Conservation (phyloP, 306 rosid species). For the Comarum palustre region DNA sequence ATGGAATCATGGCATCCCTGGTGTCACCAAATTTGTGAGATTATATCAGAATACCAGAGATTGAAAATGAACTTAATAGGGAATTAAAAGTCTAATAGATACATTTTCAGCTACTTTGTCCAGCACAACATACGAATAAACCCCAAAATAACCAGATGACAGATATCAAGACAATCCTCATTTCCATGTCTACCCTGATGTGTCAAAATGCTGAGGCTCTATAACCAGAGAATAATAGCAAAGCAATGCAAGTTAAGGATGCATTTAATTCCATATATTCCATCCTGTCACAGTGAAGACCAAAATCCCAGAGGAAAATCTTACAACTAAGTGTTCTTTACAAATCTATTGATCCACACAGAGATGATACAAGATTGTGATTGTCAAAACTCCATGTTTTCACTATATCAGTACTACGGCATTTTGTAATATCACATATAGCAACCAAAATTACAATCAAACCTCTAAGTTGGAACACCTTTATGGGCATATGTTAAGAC, state of each 20-base stretch:
- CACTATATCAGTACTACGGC: not conserved
- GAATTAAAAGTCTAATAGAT: not conserved
- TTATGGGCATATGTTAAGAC: not conserved
- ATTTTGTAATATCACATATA: not conserved
- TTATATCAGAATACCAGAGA: not conserved
- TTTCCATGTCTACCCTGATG: not conserved
- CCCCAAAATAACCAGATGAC: not conserved
- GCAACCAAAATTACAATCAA: constrained; percentile 1
- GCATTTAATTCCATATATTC: not conserved
- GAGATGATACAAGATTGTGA: not conserved
- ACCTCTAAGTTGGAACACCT: not conserved
- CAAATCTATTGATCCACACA: not conserved
- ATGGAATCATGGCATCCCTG: constrained; percentile 99
- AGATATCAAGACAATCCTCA: not conserved
- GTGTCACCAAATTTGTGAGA: constrained; percentile 38
- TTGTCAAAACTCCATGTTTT: not conserved
- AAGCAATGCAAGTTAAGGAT: not conserved
- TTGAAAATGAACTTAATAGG: not conserved
- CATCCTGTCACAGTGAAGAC: not conserved
- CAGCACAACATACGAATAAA: not conserved
- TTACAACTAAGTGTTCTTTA: not conserved
- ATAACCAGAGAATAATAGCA: not conserved
- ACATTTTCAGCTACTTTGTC: not conserved
- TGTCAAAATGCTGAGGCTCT: not conserved
- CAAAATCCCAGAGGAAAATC: not conserved